Base-by-base conservation (phyloP, 345 rosid species). In the Rhodamnia rubescens region DNA sequence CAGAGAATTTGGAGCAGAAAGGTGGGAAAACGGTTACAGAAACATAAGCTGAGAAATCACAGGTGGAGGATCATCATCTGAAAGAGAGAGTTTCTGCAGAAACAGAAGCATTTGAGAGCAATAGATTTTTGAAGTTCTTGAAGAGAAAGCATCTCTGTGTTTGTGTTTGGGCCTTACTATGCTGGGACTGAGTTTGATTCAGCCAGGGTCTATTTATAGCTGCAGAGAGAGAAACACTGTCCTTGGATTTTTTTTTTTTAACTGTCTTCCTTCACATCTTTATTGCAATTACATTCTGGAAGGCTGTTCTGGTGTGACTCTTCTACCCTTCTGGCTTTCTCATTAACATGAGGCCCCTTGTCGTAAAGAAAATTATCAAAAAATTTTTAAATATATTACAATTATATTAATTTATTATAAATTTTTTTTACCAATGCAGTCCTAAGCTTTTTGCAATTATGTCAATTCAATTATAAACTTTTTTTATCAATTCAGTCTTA, bases 171-270 rank as follows among this genome's bases (percentile, higher is more conserved):
- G 84, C 54, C 14, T 21, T 32, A 4, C 24, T 22, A 40, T 69
- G 44, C 75, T 52, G 36, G 44, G 42, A 29, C 81, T 15, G 40
- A 18, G n/a, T 49, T 49, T 55, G 74, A 53, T 85, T 84, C 86
- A 22, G 59, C 83, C 84, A 53, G 85, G 82, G 83, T 26, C 59
- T 88, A 92, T 88, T 91, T 93, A 92, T 93, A 92, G 92, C 89
- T 14, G 90, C 58, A 85, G 82, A 8, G 83, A 12, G 83, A 24
- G 59, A 82, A 51, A 69, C 44, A 7, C 75, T 64, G 20, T 4
- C 22, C 75, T 15, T 32, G 22, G 44, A 16, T 54, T 26, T 54
- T 58, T 74, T 83, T 53, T 75, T 42, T 85, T 85, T 58, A 42
- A 53, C 49, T 69, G 61, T 21, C 52, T 82, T 74, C 20, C 83